Evolutionary conservation across 2,329 filamentous ascomycete species (phyloP), one percentile per base, ranked within the genome.

Genomic region (Ceratocystis lukuohia): DNA sequence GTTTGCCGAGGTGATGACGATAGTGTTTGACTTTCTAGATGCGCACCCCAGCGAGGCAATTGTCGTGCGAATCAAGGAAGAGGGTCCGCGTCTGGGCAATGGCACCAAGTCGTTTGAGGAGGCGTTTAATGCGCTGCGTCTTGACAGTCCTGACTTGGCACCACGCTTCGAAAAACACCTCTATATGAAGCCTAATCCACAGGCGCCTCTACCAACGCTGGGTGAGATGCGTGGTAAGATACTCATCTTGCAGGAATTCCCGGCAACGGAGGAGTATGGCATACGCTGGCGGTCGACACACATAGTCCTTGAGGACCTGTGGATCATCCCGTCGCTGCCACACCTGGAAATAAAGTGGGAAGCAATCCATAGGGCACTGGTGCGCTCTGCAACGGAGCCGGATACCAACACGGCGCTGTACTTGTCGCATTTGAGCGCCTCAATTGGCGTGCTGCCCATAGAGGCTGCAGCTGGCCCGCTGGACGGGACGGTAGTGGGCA

Each of bases 11-110:
- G 79, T 81, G 4, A 72, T 80, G 50, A 69, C 73, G 20, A 74
- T 73, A n/a, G 72, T 81, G 65, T 77, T 77, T 56, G 71, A 68
- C n/a, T 82, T 82, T 69, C 73, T 82, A 22, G 75, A 77, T 5
- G 71, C 68, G 2, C 72, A 80, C 69, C 79, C 80, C 0, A 74
- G 74, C 12, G 78, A 81, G 71, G 72, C 77, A n/a, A 72, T 82
- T 66, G 68, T 82, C 62, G 75, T 82, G 76, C 79, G 80, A 1
- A 73, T 82, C 66, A 81, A 81, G 72, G 75, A 80, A 62, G 80
- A 82, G 69, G 77, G 75, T 10, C 61, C 67, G 2, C 75, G 76
- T 6, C 46, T 68, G 15, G 65, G 66, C 44, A 69, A 71, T 64
- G 74, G 76, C 71, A 73, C 73, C 30, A 67, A 74, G 12, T 72